Conservation (phyloP, 1,284 basidiomycete species). For the Tetrapyrgos nigripes region DNA sequence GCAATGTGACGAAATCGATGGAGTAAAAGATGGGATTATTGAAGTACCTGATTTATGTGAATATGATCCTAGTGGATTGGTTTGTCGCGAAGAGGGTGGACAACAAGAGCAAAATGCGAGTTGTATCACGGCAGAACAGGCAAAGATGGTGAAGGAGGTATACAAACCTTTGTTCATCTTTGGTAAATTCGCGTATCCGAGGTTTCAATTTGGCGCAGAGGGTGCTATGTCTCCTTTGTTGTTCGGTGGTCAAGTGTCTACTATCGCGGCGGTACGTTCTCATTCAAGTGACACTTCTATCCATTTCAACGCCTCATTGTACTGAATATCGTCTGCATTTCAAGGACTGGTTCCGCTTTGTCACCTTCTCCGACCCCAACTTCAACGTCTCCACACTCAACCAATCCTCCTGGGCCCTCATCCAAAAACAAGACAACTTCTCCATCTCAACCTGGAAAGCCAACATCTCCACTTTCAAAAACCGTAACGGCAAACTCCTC, state of each 20-base stretch:
- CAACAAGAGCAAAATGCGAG: conserved; percentile 28
- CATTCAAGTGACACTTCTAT: background rate
- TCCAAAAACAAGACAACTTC: conserved; percentile 16
- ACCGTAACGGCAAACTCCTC: conserved; percentile 23
- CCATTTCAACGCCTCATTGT: no score
- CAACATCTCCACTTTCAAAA: conserved; percentile 23
- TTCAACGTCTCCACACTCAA: conserved; percentile 10
- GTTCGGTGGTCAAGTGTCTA: conserved; percentile 8
- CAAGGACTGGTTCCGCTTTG: conserved; percentile 22
- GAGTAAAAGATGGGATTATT: conserved; percentile 39
- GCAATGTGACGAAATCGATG: conserved; percentile 36
- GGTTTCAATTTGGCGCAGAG: conserved; percentile 21
- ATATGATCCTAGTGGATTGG: conserved; percentile 35
- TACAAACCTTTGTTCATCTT: conserved; percentile 37
- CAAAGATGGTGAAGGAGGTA: conserved; percentile 36
- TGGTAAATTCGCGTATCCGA: conserved; percentile 37
- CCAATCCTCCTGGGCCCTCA: background rate
- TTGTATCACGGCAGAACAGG: conserved; percentile 39
- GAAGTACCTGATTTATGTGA: conserved; percentile 38
- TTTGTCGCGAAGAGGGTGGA: conserved; percentile 34
- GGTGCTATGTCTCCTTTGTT: background rate
- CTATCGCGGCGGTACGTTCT: conserved; percentile 1
- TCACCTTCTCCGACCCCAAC: conserved; percentile 7
- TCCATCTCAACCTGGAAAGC: conserved; percentile 24
- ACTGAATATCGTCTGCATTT: no score